Conservation (phyloP, 352 stramenopile species). For the Elongisporangium anandrum region DNA sequence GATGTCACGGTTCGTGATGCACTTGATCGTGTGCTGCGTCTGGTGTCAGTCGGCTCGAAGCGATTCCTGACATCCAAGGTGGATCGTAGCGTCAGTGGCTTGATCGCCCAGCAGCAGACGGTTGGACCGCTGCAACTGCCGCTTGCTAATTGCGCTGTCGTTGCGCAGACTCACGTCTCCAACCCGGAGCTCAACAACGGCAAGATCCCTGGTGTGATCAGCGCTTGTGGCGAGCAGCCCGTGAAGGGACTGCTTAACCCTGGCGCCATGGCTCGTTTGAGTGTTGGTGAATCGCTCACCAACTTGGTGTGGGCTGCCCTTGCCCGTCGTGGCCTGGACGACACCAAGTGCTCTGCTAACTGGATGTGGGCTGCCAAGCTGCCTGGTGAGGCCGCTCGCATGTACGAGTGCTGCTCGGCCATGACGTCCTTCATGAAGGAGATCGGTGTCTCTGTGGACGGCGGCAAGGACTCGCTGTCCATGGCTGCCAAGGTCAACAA, state of each 20-base stretch:
- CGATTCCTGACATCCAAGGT: conserved; percentile 97
- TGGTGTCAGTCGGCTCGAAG: conserved; percentile 97
- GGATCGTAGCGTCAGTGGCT: conserved; percentile 96
- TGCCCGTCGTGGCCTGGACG: conserved; percentile 87
- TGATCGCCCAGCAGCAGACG: conserved; percentile 98
- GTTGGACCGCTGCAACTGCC: conserved; percentile 97
- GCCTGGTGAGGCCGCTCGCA: conserved; percentile 95
- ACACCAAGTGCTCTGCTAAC: conserved; percentile 98
- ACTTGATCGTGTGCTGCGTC: conserved; percentile 93
- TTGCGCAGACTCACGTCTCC: conserved; percentile 95
- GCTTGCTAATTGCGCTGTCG: conserved; percentile 96
- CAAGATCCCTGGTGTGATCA: conserved; percentile 93
- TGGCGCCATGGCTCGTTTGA: conserved; percentile 95
- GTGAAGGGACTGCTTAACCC: conserved; percentile 96
- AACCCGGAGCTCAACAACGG: conserved; percentile 45
- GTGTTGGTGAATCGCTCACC: conserved; percentile 96
- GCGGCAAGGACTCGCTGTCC: conserved; percentile 99
- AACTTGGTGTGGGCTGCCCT: conserved; percentile 98
- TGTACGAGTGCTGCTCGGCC: conserved; percentile 98
- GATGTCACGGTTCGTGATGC: conserved; percentile 88
- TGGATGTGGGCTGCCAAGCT: conserved; percentile 99
- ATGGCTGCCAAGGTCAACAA: conserved; percentile 96
- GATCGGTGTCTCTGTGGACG: conserved; percentile 96
- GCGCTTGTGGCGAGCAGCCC: conserved; percentile 95
- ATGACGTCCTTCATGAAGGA: conserved; percentile 95